These are phyloP conservation scores for Leccinum cinnamomeum DNA, from an alignment of 1,284 basidiomycete species.

Conservation along the genomic window DNA sequence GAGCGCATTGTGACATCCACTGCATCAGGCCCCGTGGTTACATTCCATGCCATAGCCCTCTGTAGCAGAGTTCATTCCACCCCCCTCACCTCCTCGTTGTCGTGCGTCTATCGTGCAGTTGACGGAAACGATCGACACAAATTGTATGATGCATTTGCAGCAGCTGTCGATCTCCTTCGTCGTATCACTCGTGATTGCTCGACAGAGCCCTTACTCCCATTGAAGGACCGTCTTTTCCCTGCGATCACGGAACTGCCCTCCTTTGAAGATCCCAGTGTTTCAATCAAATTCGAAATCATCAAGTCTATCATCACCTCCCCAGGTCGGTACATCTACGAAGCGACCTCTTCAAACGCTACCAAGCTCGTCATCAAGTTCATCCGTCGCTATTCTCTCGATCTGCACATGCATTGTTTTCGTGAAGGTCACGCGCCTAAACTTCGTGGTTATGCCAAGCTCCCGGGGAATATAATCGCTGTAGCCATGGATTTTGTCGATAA, in stretches of 20 bases:
- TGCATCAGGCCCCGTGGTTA: neutral
- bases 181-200: neutral
- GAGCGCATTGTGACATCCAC: neutral
- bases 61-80: neutral
- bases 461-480: neutral
- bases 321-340: neutral
- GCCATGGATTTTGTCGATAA: neutral
- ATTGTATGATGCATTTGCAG: neutral
- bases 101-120: neutral
- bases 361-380: neutral
- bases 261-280: neutral
- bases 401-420: neutral
- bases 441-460: neutral
- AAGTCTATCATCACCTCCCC: neutral
- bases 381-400: neutral
- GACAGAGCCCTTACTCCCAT: neutral
- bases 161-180: neutral
- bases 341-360: neutral
- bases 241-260: neutral
- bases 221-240: neutral
- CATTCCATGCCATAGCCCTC: neutral
- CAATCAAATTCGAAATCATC: neutral
- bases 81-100: neutral
- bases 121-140: neutral
- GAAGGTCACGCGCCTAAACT: neutral